Conservation (phyloP, 306 rosid genomes). For the Mimosa bimucronata region DNA sequence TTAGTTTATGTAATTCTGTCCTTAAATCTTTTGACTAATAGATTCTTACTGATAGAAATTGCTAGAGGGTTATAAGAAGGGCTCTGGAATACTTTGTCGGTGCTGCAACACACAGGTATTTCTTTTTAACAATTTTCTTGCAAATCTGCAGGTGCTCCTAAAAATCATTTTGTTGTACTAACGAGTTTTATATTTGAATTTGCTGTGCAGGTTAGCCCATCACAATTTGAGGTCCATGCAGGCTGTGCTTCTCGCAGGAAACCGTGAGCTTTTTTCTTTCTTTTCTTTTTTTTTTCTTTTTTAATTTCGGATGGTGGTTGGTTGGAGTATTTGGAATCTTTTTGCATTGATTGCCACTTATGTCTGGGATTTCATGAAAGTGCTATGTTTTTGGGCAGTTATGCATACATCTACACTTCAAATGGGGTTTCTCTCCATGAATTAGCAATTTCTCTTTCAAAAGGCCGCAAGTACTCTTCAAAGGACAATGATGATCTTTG, state of each 20-base stretch:
- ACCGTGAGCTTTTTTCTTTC: constrained; percentile 65
- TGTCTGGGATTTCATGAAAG: constrained; percentile 35
- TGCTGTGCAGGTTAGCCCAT: constrained; percentile 86
- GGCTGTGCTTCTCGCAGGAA: constrained; percentile 96
- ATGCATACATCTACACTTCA: constrained; percentile 91
- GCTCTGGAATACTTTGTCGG: constrained; percentile 83
- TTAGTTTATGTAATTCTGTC: constrained; percentile 31
- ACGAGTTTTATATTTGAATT: constrained; percentile 30
- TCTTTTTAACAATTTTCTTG: constrained; percentile 34
- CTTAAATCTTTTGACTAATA: constrained; percentile 24
- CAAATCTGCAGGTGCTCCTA: constrained; percentile 20
- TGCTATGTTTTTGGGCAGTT: constrained; percentile 61
- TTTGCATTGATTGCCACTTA: constrained; percentile 22
- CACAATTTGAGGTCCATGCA: constrained; percentile 95
- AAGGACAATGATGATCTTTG: constrained; percentile 91
- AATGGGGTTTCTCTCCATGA: constrained; percentile 98
- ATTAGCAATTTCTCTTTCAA: constrained; percentile 85
- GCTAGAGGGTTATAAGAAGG: constrained; percentile 91
- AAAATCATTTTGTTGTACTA: constrained; percentile 22
- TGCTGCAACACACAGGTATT: constrained; percentile 88
- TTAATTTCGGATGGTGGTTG: constrained; percentile 15
- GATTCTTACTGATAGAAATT: constrained; percentile 65
- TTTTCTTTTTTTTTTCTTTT: neutral
- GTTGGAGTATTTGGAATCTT: constrained; percentile 38
- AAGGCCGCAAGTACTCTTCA: constrained; percentile 80